phyloP scores from a whole-genome alignment of 768 basidiomycete species.

The Psilocybe azurescens region DNA sequence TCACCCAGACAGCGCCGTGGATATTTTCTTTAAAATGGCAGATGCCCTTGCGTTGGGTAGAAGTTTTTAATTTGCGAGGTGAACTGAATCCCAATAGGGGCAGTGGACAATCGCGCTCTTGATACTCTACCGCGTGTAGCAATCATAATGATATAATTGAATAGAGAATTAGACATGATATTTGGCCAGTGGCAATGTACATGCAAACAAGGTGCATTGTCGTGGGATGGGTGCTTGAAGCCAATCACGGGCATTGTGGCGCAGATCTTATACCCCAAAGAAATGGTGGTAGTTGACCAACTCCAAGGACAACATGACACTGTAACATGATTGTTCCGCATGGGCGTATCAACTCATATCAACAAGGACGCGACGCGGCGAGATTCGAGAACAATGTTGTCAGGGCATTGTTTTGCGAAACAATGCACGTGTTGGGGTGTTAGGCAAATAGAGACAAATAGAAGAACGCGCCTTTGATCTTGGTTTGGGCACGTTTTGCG shows the following conservation, averaged over 20 bases:
- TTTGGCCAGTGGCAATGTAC: background rate
- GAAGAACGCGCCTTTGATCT: slow-evolving; percentile 25
- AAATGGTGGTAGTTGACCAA: background rate
- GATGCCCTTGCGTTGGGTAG: slow-evolving; percentile 34
- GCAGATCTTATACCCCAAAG: background rate
- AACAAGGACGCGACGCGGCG: slow-evolving; percentile 22
- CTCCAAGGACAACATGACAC: background rate
- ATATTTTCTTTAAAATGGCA: slow-evolving; percentile 47
- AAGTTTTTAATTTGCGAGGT: background rate
- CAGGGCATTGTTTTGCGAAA: slow-evolving; percentile 13
- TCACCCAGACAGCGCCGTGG: slow-evolving; percentile 46
- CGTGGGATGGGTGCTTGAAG: too few species aligned
- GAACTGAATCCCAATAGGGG: background rate
- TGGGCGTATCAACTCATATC: slow-evolving; percentile 2
- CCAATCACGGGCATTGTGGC: background rate
- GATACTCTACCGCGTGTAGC: too few species aligned
- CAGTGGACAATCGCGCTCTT: background rate
- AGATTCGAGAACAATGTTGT: slow-evolving; percentile 15
- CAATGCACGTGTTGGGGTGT: slow-evolving; percentile 27
- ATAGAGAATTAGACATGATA: background rate
- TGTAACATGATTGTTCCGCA: slow-evolving; percentile 5
- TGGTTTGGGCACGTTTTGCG: slow-evolving; percentile 20
- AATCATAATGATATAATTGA: too few species aligned
- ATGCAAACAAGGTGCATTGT: background rate
- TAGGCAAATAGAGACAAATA: slow-evolving; percentile 24